phyloP scores from a whole-genome alignment of 305 asterid genomes.

The Fraxinus angustifolia region DNA sequence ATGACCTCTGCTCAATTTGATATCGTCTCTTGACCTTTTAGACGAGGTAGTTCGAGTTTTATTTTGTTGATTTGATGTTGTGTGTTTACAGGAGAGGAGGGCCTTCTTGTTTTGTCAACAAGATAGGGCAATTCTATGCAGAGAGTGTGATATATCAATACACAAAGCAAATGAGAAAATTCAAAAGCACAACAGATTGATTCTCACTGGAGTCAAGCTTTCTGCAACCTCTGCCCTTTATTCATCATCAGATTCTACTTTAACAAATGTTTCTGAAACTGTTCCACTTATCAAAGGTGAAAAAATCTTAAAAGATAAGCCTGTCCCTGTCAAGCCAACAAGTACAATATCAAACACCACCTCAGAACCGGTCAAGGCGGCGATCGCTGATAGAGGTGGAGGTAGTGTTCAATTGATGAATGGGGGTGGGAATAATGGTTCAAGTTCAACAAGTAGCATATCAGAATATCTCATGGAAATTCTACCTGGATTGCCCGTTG shows the following conservation, averaged over 20 bases:
- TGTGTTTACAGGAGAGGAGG: constrained; percentile 54
- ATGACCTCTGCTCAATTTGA: neutral
- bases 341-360: constrained; percentile 14
- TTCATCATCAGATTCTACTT: constrained; percentile 28
- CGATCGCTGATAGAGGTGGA: neutral
- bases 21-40: neutral
- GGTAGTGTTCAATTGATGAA: constrained; percentile 18
- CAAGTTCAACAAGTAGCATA: constrained; percentile 44
- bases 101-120: constrained; percentile 85
- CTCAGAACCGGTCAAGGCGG: neutral
- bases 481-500: constrained; percentile 85
- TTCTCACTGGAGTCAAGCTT: constrained; percentile 63
- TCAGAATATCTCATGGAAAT: constrained; percentile 71
- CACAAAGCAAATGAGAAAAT: constrained; percentile 73
- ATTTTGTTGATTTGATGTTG: neutral
- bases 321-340: constrained; percentile 3
- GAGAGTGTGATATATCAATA: constrained; percentile 64
- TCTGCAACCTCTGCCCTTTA: constrained; percentile 48
- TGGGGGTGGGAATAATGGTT: constrained; percentile 21
- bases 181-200: constrained; percentile 64
- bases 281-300: constrained; percentile 31
- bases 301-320: constrained; percentile 17
- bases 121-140: constrained; percentile 82
- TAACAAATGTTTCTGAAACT: constrained; percentile 20
- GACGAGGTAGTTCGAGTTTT: neutral